These are phyloP conservation scores for Sporothrix euskadiensis DNA, from an alignment of 2,329 filamentous ascomycete genomes.

Conservation along the genomic window DNA sequence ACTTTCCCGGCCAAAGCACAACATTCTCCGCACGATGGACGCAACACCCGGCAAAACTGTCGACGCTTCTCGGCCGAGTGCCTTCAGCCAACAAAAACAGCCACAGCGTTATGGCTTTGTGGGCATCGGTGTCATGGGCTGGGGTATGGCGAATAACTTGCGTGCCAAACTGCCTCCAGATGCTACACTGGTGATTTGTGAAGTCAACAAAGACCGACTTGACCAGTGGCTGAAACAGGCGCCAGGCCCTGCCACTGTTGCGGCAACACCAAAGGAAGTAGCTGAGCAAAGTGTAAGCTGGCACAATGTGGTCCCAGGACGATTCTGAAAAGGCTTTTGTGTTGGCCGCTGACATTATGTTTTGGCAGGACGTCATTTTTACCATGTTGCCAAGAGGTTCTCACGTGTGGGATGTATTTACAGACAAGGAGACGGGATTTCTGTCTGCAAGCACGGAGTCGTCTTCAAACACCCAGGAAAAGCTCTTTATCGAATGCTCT, in stretches of 20 bases:
- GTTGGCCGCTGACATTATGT: neutral
- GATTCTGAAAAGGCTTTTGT: neutral
- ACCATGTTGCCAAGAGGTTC: constrained; percentile 14
- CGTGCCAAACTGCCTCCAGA: neutral
- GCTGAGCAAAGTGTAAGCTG: neutral
- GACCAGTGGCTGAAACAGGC: neutral
- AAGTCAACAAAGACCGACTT: neutral
- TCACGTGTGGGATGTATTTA: constrained; percentile 4
- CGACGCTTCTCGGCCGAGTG: neutral
- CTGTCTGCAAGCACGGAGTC: neutral
- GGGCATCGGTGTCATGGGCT: constrained; percentile 19
- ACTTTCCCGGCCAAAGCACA: neutral
- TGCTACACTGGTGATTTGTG: neutral
- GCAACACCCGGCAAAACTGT: neutral
- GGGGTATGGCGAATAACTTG: constrained; percentile 14
- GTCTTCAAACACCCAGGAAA: neutral
- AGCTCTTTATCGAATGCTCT: constrained; percentile 19
- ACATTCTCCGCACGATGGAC: neutral
- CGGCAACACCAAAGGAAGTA: neutral
- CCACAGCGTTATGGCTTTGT: constrained; percentile 34
- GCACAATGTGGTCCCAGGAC: too few species aligned
- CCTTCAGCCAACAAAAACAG: neutral
- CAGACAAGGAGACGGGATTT: neutral
- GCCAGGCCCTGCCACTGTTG: neutral
- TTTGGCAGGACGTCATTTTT: neutral